Base-by-base conservation (phyloP, 352 stramenopile species). In the Phytophthora cajani region DNA sequence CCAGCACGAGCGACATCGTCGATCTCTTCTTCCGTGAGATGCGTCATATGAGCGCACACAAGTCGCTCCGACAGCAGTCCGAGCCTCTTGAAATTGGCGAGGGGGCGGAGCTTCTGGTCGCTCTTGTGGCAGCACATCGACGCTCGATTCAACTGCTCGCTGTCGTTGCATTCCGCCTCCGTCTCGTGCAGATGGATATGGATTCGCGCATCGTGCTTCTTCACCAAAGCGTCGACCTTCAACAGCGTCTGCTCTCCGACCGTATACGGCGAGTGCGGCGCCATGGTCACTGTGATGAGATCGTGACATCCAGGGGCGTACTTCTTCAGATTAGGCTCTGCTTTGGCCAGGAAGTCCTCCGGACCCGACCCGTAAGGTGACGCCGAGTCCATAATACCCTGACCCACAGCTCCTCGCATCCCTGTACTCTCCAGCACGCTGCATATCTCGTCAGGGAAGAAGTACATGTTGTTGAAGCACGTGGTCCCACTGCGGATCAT, bases 391-490 rank as follows among this genome's bases (percentile, higher is more conserved):
- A 93, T 69, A 23, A 92, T 72, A 25, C 82, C 79, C 62, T 87
- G 77, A 11, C 84, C 84, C 19, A 92, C 72, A 38, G 84, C 74
- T 11, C 67, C 84, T 46, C 90, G 84, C 32, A 97, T 82, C n/a
- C 89, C 87, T 12, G 87, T 76, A 0, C 61, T 50, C 60, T 90
- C 72, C n/a, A 93, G 58, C 2, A 82, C 86, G 12, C 80, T 51
- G 33, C 77, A 81, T 12, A 78, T 78, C 17, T 80, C 75, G 16
- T 84, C 66, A 0, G 83, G 77, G 69, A 92, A 94, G 68, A 93
- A 94, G 80, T 94, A 96, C 90, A 97, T 97, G 81, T 97, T 89
- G 70, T 94, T 94, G 67, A 86, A 92, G 73, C 88, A 96, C 16
- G 90, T 97, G 38, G 87, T 94, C 47, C 90, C 90, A 47, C 82